Evolutionary conservation across 1,284 basidiomycete species (phyloP), one percentile per base, ranked within the genome.

Genomic region (Tilletia horrida): DNA sequence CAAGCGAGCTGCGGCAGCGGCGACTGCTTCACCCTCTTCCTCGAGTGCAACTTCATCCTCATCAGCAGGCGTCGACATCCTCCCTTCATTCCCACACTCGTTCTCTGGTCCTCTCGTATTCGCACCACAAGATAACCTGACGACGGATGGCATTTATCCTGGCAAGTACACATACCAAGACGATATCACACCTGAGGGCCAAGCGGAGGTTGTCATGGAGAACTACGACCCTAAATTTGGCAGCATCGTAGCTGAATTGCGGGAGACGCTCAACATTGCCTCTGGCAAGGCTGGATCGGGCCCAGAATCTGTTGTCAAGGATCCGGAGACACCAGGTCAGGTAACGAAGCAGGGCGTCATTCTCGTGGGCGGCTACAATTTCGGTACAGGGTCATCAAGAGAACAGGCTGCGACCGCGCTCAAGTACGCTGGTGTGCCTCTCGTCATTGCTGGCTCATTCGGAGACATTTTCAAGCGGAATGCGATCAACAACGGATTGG

Each of bases 121-220:
- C 79, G 88, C 89, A 0, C 95, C 96, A 0, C 93, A 97, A 80
- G 95, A 98, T 83, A 99, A 99, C 82, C 83, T 99, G 67, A 98
- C 95, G 82, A 99, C 95, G 0, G 95, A 99, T 80, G 96, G 92
- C 4, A 93, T 99, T 81, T 99, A 99, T 84, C 96, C 95, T 0
- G 96, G 95, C 43, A 99, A 97, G 83, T 99, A 99, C 84, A 99
- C 96, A 0, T 98, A 99, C 83, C 93, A 97, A 83, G 95, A 99
- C 82, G 96, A 97, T 81, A 97, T 99, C 79, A 97, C 95, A 0
- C 91, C 94, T 43, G 89, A 89, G 72, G 88, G 89, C 35, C 95
- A 98, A 83, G 94, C 93, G 0, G 88, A 96, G 78, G 91, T 98
- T n/a, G 95, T 97, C 42, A 86, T 86, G 85, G 95, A 99, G 85